These are phyloP conservation scores for Penicillium turbatum DNA, from an alignment of 495 filamentous ascomycete genomes.

Conservation along the genomic window DNA sequence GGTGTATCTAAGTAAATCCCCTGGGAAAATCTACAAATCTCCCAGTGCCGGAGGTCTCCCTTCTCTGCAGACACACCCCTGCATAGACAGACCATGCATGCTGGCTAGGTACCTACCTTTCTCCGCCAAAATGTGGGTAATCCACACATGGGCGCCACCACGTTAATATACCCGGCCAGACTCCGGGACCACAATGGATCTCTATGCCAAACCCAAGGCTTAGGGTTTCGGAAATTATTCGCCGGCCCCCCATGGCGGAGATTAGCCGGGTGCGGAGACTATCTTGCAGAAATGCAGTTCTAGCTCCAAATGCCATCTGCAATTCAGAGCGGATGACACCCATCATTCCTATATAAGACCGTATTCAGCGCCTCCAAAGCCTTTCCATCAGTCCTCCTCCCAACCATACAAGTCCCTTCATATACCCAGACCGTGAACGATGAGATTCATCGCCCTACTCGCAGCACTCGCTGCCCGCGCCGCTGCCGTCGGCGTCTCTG, in stretches of 20 bases:
- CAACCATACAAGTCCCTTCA: too few relatives aligned
- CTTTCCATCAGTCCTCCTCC: too few relatives aligned
- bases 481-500: slow-evolving; percentile 32
- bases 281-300: too few relatives aligned
- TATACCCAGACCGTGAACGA: slow-evolving; percentile 3
- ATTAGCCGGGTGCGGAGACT: not conserved
- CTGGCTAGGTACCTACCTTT: not conserved
- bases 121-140: not conserved
- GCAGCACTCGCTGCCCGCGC: slow-evolving; percentile 25
- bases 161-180: not conserved
- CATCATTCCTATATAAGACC: slow-evolving; percentile 7
- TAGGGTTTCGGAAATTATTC: not conserved
- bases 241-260: not conserved
- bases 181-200: not conserved
- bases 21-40: not conserved
- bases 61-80: not conserved
- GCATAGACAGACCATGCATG: not conserved
- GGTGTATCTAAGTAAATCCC: not conserved
- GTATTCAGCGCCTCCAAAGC: not conserved
- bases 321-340: too few relatives aligned
- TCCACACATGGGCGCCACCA: not conserved
- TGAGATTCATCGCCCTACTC: slow-evolving; percentile 20
- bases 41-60: not conserved
- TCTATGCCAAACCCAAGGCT: not conserved
- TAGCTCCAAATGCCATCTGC: too few relatives aligned